phyloP scores from a whole-genome alignment of 2,329 filamentous ascomycete species.

The Furcasterigmium furcatum region DNA sequence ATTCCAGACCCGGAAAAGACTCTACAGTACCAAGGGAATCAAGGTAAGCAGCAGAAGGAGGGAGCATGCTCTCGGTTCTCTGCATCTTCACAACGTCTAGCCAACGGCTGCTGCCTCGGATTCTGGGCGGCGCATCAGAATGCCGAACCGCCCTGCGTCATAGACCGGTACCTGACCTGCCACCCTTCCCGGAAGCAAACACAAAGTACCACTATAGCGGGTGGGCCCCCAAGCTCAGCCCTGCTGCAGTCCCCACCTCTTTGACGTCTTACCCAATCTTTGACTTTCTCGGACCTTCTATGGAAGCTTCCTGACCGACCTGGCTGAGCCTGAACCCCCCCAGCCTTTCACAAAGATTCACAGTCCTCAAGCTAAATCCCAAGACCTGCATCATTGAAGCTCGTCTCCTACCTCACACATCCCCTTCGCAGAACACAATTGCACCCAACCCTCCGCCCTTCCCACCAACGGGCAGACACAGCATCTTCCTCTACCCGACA shows the following conservation, averaged over 20 bases:
- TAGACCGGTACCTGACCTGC: not conserved
- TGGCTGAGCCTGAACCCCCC: not conserved
- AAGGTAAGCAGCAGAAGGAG: no score
- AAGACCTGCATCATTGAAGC: not conserved
- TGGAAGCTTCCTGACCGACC: conserved; percentile 4
- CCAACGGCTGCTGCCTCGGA: no score
- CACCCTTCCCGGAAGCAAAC: not conserved
- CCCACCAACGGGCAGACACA: not conserved
- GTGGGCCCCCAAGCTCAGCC: conserved; percentile 1
- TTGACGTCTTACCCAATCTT: conserved; percentile 2
- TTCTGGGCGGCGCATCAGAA: no score
- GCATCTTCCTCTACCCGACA: not conserved
- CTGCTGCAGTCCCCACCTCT: not conserved
- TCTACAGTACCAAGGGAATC: no score
- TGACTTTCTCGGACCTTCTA: conserved; percentile 6
- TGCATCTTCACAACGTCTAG: no score
- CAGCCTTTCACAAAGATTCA: conserved; percentile 1
- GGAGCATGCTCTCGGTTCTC: no score
- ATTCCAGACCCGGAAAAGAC: no score
- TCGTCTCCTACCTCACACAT: not conserved
- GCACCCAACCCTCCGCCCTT: not conserved
- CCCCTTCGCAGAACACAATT: not conserved
- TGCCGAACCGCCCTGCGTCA: not conserved
- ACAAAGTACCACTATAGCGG: not conserved
- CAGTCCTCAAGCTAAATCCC: not conserved